Conservation (phyloP, 2,329 filamentous ascomycete genomes). For the Acrocalymma vagum region DNA sequence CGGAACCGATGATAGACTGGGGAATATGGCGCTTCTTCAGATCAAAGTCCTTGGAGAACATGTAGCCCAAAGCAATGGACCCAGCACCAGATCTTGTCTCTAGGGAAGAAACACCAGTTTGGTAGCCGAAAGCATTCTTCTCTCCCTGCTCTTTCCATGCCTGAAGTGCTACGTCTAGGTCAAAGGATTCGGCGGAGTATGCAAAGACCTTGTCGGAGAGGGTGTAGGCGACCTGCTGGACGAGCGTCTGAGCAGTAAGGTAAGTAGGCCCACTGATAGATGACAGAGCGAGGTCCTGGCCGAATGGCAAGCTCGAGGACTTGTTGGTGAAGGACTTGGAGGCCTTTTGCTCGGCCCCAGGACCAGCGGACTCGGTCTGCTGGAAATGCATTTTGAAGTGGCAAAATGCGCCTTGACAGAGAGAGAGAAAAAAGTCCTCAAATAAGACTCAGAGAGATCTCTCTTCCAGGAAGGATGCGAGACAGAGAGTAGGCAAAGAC, state of each 20-base stretch:
- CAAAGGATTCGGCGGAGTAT: conserved; percentile 93
- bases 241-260: conserved; percentile 88
- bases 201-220: conserved; percentile 98
- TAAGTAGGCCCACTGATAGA: conserved; percentile 88
- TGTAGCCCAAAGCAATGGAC: conserved; percentile 90
- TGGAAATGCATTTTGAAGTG: conserved; percentile 47
- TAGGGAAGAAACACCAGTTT: conserved; percentile 79
- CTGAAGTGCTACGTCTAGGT: conserved; percentile 84
- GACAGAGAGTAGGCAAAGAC: conserved; percentile 13
- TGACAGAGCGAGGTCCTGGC: conserved; percentile 59
- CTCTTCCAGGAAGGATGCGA: conserved; percentile 12
- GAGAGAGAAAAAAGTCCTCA: conserved; percentile 10
- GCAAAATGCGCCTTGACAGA: conserved; percentile 20
- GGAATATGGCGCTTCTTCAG: conserved; percentile 89
- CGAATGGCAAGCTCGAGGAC: conserved; percentile 62
- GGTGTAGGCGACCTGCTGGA: conserved; percentile 95
- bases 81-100: conserved; percentile 91
- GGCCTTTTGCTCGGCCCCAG: conserved; percentile 34
- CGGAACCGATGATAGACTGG: conserved; percentile 88
- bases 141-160: conserved; percentile 76
- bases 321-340: conserved; percentile 50
- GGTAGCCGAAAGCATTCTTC: conserved; percentile 82
- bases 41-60: conserved; percentile 97
- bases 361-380: conserved; percentile 46
- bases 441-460: conserved; percentile 15